These are phyloP conservation scores for Pseudotulostoma volvatum DNA, from an alignment of 495 filamentous ascomycete species.

Conservation along the genomic window DNA sequence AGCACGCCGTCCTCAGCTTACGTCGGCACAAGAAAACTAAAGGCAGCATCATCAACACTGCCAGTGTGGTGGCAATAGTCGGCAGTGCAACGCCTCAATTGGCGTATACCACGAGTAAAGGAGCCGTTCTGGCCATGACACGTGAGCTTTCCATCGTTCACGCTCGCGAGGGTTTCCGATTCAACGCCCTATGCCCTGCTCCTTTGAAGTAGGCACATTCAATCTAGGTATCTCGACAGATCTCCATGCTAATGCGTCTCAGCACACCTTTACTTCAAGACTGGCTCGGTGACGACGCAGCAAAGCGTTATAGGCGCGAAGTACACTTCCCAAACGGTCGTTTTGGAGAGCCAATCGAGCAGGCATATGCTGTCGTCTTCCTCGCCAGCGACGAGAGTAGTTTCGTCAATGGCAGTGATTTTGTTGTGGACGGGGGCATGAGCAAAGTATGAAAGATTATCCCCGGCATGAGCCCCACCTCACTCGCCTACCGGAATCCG, in stretches of 20 bases:
- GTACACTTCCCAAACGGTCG: constrained; percentile 90
- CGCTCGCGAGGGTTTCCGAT: constrained; percentile 68
- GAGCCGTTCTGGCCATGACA: constrained; percentile 77
- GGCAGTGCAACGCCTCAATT: constrained; percentile 89
- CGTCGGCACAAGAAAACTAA: constrained; percentile 63
- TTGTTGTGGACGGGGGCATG: constrained; percentile 95
- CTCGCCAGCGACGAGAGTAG: constrained; percentile 86
- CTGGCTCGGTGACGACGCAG: constrained; percentile 80
- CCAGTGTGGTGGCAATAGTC: constrained; percentile 80
- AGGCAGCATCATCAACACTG: constrained; percentile 86
- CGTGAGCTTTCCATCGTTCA: constrained; percentile 71
- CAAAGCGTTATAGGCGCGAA: constrained; percentile 72
- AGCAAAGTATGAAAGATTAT: constrained; percentile 62
- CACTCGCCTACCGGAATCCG: not conserved
- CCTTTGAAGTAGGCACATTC: constrained; percentile 54
- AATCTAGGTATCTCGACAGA: too few relatives aligned
- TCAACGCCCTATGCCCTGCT: constrained; percentile 85
- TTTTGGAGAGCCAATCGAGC: constrained; percentile 91
- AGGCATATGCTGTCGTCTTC: constrained; percentile 87
- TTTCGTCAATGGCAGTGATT: constrained; percentile 85
- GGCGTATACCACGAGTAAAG: constrained; percentile 90
- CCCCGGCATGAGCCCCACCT: too few relatives aligned
- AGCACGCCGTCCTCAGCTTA: constrained; percentile 75
- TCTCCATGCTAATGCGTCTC: not conserved
- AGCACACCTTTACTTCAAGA: constrained; percentile 74